A percentile compares a stretch with the other conserved stretches of the same genome.
phyloP scores from a whole-genome alignment of 371 early-diverging fungal genomes.

The Rhizopus sp. region DNA sequence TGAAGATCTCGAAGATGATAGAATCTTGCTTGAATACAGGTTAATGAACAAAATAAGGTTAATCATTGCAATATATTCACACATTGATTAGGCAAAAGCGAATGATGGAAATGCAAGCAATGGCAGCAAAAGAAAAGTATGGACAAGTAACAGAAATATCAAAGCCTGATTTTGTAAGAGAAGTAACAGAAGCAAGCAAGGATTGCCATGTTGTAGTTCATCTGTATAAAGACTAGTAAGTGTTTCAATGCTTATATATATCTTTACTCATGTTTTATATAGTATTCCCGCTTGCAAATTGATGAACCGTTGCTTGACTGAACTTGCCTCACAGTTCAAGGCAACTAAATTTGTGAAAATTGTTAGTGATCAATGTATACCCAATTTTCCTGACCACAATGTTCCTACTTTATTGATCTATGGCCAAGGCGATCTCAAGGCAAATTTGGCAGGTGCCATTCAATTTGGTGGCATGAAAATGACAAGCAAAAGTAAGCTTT shows the following conservation, averaged over 20 bases:
- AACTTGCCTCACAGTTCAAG: slow-evolving; percentile 80
- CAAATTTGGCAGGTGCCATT: slow-evolving; percentile 82
- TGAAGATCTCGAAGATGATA: slow-evolving; percentile 86
- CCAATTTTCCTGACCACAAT: slow-evolving; percentile 91
- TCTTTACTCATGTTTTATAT: not conserved
- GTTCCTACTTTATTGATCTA: slow-evolving; percentile 91
- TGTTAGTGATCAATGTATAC: slow-evolving; percentile 90
- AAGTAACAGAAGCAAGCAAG: slow-evolving; percentile 91
- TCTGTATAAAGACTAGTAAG: slow-evolving; percentile 74
- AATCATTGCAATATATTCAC: not conserved
- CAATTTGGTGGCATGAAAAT: slow-evolving; percentile 82
- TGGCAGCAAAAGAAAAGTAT: slow-evolving; percentile 64
- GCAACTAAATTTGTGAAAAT: slow-evolving; percentile 93
- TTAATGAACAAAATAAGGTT: slow-evolving; percentile 15
- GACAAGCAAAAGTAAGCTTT: slow-evolving; percentile 62
- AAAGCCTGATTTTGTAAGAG: slow-evolving; percentile 86
- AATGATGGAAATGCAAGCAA: slow-evolving; percentile 74
- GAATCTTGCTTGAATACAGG: slow-evolving; percentile 78
- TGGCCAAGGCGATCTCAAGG: slow-evolving; percentile 81
- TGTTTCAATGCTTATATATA: not conserved
- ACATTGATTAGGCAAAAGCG: slow-evolving; percentile 60
- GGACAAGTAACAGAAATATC: slow-evolving; percentile 87
- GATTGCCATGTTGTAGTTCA: slow-evolving; percentile 75
- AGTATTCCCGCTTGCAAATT: slow-evolving; percentile 81
- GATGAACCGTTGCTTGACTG: slow-evolving; percentile 73